phyloP scores from a whole-genome alignment of 2,329 filamentous ascomycete species.

The Verticillium albo-atrum region DNA sequence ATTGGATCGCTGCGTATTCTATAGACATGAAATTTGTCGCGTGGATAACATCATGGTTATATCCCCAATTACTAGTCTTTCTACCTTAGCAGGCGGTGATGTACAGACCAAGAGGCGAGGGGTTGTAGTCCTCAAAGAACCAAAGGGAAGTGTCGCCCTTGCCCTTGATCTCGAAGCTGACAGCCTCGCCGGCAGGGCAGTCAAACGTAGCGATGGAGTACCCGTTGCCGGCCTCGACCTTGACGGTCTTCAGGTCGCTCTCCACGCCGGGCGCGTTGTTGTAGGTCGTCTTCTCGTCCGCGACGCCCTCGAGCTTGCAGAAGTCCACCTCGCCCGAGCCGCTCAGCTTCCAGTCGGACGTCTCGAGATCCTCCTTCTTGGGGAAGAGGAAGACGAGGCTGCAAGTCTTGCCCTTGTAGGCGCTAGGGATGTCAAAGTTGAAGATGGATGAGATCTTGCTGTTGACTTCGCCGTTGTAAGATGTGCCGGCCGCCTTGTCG shows the following conservation, averaged over 20 bases:
- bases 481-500: conserved; percentile 45
- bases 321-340: conserved; percentile 50
- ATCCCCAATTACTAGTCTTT: not conserved
- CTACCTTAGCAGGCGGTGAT: conserved; percentile 24
- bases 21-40: no score
- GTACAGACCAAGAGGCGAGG: conserved; percentile 35
- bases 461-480: conserved; percentile 51
- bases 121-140: conserved; percentile 63
- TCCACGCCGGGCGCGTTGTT: conserved; percentile 43
- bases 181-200: conserved; percentile 48
- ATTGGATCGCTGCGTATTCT: no score
- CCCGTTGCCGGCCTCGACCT: conserved; percentile 47
- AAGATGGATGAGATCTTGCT: conserved; percentile 54
- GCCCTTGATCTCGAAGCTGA: conserved; percentile 47
- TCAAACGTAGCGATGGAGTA: conserved; percentile 48
- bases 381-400: conserved; percentile 64
- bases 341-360: conserved; percentile 45
- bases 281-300: conserved; percentile 45
- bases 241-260: conserved; percentile 35
- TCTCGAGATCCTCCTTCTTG: conserved; percentile 47
- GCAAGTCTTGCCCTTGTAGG: conserved; percentile 54
- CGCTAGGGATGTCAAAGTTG: conserved; percentile 62
- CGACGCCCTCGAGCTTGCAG: conserved; percentile 40
- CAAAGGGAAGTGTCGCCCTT: conserved; percentile 44
- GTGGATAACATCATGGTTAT: no score